Base-by-base conservation (phyloP, 1,284 basidiomycete species). In the Fomitiporia mediterranea region DNA sequence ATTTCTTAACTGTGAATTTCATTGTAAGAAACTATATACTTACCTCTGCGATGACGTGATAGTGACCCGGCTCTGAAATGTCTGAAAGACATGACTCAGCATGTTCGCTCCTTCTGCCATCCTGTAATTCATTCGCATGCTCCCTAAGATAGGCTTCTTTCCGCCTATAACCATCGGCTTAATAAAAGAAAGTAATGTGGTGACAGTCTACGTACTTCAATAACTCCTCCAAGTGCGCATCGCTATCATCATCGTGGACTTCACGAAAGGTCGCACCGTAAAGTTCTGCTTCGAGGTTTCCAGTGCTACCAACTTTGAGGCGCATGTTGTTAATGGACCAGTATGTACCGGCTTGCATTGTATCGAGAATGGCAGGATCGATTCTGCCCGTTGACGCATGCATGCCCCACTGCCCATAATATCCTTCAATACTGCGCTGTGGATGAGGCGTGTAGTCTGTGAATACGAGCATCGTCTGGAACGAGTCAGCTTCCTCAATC, bases 191-290 rank as follows among this genome's bases (percentile, higher is more conserved):
- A 27, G 23, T 13, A n/a, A 40, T 8, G 25, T 9, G 32, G 9
- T 35, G 9, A 35, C 11, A 37, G 21, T 17, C 19, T 8, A 74
- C 80, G 42, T 47, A 85, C 86, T 74, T 68, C 9, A 89, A 61
- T 53, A 89, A 69, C 7, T 70, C 75, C 48, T 68, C 66, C 9
- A 89, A 65, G 58, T 74, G 66, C 1, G 65, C 65, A 39, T 75
- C 69, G 48, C 71, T 70, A 0, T 72, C 63, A 40, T 75, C 69
- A 0, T 71, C 66, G 44, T 74, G 70, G 17, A 77, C 70, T 35
- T 86, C 49, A 9, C 40, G 34, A 4, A 48, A 15, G 17, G 17
- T 35, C 15, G 50, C 54, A 25, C 28, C 39, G 23, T 47, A 60
- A n/a, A 60, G 38, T n/a, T 56, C 54, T 17, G 51, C 23, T 35